phyloP scores from a whole-genome alignment of 208 protist species.

The Crithidia thermophila region DNA sequence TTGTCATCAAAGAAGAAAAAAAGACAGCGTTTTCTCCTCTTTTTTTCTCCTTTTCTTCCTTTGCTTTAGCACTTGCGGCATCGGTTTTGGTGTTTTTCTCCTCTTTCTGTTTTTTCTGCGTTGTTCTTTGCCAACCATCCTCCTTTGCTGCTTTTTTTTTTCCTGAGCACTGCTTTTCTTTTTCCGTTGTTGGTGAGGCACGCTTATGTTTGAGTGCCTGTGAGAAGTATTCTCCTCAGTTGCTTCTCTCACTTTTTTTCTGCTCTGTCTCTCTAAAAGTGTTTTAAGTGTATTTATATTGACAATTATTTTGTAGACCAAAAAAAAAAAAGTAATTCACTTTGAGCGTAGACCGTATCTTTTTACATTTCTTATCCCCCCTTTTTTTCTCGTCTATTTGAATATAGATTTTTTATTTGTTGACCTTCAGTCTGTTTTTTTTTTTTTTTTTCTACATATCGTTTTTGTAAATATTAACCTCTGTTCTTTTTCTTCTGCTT shows the following conservation, averaged over 20 bases:
- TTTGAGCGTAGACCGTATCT: background rate
- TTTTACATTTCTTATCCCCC: background rate
- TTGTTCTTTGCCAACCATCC: background rate
- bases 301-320: too few species aligned
- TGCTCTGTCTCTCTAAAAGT: too few species aligned
- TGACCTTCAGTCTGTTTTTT: conserved; percentile 9
- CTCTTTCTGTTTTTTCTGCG: conserved; percentile 1
- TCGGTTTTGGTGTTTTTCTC: background rate
- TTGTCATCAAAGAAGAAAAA: too few species aligned
- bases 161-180: too few species aligned
- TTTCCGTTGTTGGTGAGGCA: too few species aligned
- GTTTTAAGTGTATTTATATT: too few species aligned
- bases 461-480: background rate
- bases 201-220: too few species aligned
- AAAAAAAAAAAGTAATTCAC: background rate
- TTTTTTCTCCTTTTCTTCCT: background rate
- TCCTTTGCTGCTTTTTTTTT: background rate
- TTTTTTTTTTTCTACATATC: conserved; percentile 7
- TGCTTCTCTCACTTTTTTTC: too few species aligned
- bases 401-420: conserved; percentile 25
- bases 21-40: background rate
- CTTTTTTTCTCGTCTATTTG: background rate
- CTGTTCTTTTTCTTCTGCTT: background rate
- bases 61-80: background rate
- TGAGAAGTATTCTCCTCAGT: too few species aligned